Evolutionary conservation across 768 basidiomycete genomes (phyloP), one percentile per base, ranked within the genome.

Genomic region (Termitomyces sp.): DNA sequence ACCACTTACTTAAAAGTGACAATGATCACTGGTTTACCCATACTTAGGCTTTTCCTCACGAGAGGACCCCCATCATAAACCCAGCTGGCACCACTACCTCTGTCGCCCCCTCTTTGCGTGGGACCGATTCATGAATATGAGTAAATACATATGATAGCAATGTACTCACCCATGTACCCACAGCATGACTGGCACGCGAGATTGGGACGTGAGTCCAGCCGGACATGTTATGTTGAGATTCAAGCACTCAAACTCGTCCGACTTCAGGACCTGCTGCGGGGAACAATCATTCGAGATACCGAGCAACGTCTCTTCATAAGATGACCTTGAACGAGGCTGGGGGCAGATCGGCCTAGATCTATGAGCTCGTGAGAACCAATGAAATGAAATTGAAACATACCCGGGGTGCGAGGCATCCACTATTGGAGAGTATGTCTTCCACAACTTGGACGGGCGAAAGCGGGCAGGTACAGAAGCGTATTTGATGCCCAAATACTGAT

Each of bases 201-300:
- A 85, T 49, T 75, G 74, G 3, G 79, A 65, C 4, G 71, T 75
- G 20, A 85, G 74, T 18, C 81, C 82, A 28, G 79, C 83, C 10
- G 90, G 90, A 57, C 82, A 81, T n/a, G 88, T 89, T 55, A 92
- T 88, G 71, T 89, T 91, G 60, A 92, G 70, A 68, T 91, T 92
- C 26, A 91, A 75, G 70, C 90, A 92, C 55, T 89, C 86, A 40
- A 91, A 89, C 70, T 92, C 90, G 68, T 89, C 80, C 53, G 88
- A 85, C 62, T 78, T 77, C 38, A 88, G 72, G 13, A 71, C 65
- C 68, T 87, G 86, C 50, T 74, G 71, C 0, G 87, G 85, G 7
- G 82, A 71, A 35, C 81, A 79, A 12, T 78, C 76, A 23, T 79
- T 77, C 13, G 80, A 68, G 18, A 89, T 72, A 46, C 83, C 84